phyloP scores from a whole-genome alignment of 1,284 basidiomycete species.

The Bothia castanella region DNA sequence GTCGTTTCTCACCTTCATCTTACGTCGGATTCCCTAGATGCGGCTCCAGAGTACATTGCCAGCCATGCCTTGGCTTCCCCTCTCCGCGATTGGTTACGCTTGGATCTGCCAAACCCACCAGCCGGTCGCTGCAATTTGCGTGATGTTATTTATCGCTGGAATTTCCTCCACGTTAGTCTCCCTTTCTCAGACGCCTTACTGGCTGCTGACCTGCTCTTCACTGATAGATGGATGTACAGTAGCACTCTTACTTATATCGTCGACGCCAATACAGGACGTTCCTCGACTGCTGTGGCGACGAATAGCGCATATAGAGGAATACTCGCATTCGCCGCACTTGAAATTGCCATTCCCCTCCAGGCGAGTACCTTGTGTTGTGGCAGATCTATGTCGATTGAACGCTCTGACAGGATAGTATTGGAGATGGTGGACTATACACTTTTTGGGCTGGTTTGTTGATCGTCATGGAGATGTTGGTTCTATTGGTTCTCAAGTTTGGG shows the following conservation, averaged over 20 bases:
- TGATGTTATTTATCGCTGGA: slow-evolving; percentile 61
- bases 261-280: slow-evolving; percentile 73
- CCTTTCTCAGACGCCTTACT: neutral
- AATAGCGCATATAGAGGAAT: slow-evolving; percentile 72
- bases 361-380: slow-evolving; percentile 27
- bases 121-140: slow-evolving; percentile 61
- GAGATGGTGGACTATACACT: slow-evolving; percentile 74
- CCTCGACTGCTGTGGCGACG: slow-evolving; percentile 65
- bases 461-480: slow-evolving; percentile 47
- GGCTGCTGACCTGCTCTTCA: slow-evolving; percentile 1
- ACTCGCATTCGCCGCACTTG: slow-evolving; percentile 66
- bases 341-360: slow-evolving; percentile 68
- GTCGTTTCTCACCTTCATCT: neutral
- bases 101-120: slow-evolving; percentile 71
- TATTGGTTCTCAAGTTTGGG: slow-evolving; percentile 50
- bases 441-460: slow-evolving; percentile 64
- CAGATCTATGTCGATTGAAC: neutral
- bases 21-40: slow-evolving; percentile 46
- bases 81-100: slow-evolving; percentile 64
- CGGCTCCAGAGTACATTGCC: slow-evolving; percentile 62
- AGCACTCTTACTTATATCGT: slow-evolving; percentile 74
- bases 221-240: slow-evolving; percentile 59
- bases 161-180: slow-evolving; percentile 47
- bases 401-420: slow-evolving; percentile 42
- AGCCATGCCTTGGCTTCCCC: slow-evolving; percentile 53